Base-by-base conservation (phyloP, 1,139 yeast species). In the Geotrichum europaeum region DNA sequence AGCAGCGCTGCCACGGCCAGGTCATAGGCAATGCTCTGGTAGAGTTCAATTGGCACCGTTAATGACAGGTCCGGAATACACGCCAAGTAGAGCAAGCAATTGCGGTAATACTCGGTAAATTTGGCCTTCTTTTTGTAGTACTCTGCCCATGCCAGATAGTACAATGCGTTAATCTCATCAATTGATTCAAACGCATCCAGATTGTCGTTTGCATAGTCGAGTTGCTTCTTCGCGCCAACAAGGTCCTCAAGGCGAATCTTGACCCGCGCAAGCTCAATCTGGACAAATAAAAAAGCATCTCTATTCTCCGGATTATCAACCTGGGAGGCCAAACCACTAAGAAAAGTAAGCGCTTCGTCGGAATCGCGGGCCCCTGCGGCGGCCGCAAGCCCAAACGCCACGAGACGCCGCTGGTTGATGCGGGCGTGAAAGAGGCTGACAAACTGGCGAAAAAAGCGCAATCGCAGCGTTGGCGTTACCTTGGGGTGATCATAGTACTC, bases 1-100 rank as follows among this genome's bases (percentile, higher is more conserved):
- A 94, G 79, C 65, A 94, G 78, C 0, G 98, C 99, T 52, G 96
- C 86, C 58, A 91, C 81, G 63, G 96, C 82, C 68, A 94, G 81
- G 67, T 94, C 96, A 69, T 86, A 85, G 30, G 97, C 94, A 61
- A 90, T 78, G 63, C 77, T 79, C 65, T 80, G 80, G 66, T 76
- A 81, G 60, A 85, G 86, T 53, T 81, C 75, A 25, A 79, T 72
- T 9, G 84, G 76, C 67, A 87, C 77, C 9, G 47, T n/a, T n/a
- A 10, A 5, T 7, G 47, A n/a, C 3, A n/a, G n/a, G 65, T 81
- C 84, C 62, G 67, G 68, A 18, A 75, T 80, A 61, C 90, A 85
- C 10, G 91, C 87, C 58, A 87, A 73, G 68, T 81, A 86, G 59
- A 86, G 72, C 66, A 87, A 73, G 51, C 85, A 79, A 65, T 84